phyloP scores from a whole-genome alignment of 192 early-diverging fungal genomes.

The Entophlyctis luteolus region DNA sequence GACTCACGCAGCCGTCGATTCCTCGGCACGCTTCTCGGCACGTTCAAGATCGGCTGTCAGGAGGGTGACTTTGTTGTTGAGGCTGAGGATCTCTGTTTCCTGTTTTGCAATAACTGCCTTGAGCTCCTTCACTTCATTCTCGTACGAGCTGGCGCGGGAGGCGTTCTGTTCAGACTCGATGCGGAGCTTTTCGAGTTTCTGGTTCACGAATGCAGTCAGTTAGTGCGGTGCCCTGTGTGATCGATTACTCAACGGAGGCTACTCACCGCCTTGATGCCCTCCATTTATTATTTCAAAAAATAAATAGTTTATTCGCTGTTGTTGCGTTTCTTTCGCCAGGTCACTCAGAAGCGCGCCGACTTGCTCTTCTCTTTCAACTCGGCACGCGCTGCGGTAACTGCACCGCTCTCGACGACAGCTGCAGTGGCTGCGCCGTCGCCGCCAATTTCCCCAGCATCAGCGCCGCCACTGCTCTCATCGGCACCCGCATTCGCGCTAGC shows the following conservation, averaged over 20 bases:
- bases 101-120: slow-evolving; percentile 37
- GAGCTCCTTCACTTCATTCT: slow-evolving; percentile 35
- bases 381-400: not conserved
- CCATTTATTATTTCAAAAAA: slow-evolving; percentile 18
- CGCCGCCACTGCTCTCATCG: not conserved
- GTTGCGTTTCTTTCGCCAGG: too few relatives aligned
- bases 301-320: too few relatives aligned
- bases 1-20: slow-evolving; percentile 18
- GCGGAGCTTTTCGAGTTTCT: slow-evolving; percentile 51
- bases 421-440: not conserved
- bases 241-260: not conserved
- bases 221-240: not conserved
- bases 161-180: slow-evolving; percentile 39
- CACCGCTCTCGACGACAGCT: not conserved
- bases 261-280: slow-evolving; percentile 37
- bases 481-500: too few relatives aligned
- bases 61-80: slow-evolving; percentile 49
- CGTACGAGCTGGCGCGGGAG: slow-evolving; percentile 35
- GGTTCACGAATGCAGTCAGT: not conserved
- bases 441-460: not conserved
- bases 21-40: slow-evolving; percentile 45
- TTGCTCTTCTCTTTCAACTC: not conserved
- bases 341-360: too few relatives aligned
- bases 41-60: slow-evolving; percentile 42
- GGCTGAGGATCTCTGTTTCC: slow-evolving; percentile 38